Percentiles rank a stretch among this genome's conserved stretches.
These are phyloP conservation scores for Rauvolfia tetraphylla DNA, from an alignment of 257 asterid genomes.

Conservation along the genomic window DNA sequence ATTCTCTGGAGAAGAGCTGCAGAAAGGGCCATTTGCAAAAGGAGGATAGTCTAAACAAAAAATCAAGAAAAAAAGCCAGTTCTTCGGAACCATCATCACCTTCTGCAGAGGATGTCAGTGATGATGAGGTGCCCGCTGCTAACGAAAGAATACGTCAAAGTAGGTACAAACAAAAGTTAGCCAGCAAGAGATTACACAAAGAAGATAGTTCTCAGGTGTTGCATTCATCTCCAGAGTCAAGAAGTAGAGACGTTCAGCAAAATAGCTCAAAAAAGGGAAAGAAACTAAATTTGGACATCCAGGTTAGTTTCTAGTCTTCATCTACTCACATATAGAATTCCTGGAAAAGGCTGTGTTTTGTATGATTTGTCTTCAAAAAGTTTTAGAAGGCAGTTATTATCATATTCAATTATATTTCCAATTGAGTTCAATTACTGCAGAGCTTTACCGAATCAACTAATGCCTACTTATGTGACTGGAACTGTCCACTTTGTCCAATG, in stretches of 20 bases:
- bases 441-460: neutral
- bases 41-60: conserved; percentile 26
- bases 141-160: conserved; percentile 27
- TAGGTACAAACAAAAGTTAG: conserved; percentile 21
- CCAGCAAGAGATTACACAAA: conserved; percentile 18
- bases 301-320: conserved; percentile 35
- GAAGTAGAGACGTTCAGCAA: conserved; percentile 29
- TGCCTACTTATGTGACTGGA: neutral
- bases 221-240: conserved; percentile 31
- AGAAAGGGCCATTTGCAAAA: conserved; percentile 30
- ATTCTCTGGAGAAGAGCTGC: conserved; percentile 35
- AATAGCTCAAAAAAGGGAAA: conserved; percentile 29
- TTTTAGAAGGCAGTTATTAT: neutral
- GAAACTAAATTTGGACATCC: conserved; percentile 31
- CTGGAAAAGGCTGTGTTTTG: neutral
- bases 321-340: neutral
- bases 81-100: conserved; percentile 43
- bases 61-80: conserved; percentile 33
- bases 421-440: neutral
- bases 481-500: neutral
- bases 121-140: conserved; percentile 35
- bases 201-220: conserved; percentile 32
- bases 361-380: neutral
- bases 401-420: neutral
- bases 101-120: conserved; percentile 49